Conservation (phyloP, 768 basidiomycete genomes). For the Hypsizygus marmoreus region DNA sequence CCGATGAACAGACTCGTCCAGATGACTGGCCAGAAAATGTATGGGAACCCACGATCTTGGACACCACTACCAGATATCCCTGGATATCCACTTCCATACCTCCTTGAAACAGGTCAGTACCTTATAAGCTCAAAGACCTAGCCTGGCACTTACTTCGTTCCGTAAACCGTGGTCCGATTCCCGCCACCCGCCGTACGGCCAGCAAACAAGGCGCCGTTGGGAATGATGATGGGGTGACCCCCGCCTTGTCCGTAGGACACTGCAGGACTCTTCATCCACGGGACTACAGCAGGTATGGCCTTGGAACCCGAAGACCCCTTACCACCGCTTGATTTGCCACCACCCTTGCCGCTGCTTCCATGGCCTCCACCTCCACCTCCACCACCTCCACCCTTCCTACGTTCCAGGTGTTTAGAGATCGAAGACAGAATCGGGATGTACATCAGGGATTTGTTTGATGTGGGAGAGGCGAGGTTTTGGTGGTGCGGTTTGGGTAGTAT, state of each 20-base stretch:
- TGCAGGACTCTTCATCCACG: conserved; percentile 18
- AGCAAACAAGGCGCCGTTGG: conserved; percentile 44
- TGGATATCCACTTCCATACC: conserved; percentile 59
- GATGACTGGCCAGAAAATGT: conserved; percentile 55
- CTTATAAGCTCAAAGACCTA: not conserved
- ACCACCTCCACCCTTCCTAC: conserved; percentile 17
- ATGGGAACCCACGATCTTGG: conserved; percentile 48
- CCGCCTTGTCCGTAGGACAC: conserved; percentile 33
- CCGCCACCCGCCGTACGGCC: conserved; percentile 48
- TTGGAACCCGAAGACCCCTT: conserved; percentile 23
- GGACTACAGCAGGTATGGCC: conserved; percentile 9
- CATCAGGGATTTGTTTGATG: no score
- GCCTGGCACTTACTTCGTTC: conserved; percentile 32
- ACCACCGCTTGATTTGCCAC: conserved; percentile 28
- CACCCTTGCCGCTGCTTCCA: conserved; percentile 23
- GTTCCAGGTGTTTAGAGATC: conserved; percentile 1
- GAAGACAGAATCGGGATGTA: no score
- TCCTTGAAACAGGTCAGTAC: conserved; percentile 25
- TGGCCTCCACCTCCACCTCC: conserved; percentile 14
- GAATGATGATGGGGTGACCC: conserved; percentile 35
- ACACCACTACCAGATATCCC: conserved; percentile 39
- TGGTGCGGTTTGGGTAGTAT: no score
- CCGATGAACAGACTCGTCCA: not conserved
- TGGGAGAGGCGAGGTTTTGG: no score
- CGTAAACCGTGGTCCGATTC: conserved; percentile 38